Evolutionary conservation across 768 basidiomycete species (phyloP).

Genomic region (Butyriboletus loyo): DNA sequence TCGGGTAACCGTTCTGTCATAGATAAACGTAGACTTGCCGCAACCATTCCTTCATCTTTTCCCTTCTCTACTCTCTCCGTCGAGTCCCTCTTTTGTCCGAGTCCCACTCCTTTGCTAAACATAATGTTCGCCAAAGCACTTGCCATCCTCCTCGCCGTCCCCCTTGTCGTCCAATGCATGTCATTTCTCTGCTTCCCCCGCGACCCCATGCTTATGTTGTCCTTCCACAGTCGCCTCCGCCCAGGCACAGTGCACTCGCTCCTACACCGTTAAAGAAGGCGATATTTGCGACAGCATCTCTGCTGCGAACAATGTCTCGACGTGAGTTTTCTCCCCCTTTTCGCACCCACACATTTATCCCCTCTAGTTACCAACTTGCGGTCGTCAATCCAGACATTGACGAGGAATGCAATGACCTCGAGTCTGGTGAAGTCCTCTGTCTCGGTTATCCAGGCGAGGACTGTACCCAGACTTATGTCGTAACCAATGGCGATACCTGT

Average conservation of each 20-base stretch:
- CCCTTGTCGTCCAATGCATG: slow-evolving; percentile 46
- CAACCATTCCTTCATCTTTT: neutral
- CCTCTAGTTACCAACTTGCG: slow-evolving; percentile 68
- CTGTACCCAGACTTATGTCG: slow-evolving; percentile 59
- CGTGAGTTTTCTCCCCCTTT: slow-evolving; percentile 39
- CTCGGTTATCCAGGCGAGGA: slow-evolving; percentile 59
- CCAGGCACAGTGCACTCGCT: slow-evolving; percentile 45
- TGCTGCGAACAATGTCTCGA: slow-evolving; percentile 56
- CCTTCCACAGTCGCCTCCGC: slow-evolving; percentile 23
- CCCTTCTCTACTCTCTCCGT: neutral
- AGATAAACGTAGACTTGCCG: neutral
- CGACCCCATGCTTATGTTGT: slow-evolving; percentile 4
- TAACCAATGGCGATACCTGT: slow-evolving; percentile 57
- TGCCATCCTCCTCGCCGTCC: slow-evolving; percentile 43
- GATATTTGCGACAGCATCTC: slow-evolving; percentile 76
- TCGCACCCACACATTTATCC: neutral
- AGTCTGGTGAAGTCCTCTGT: slow-evolving; percentile 50
- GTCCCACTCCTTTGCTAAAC: slow-evolving; percentile 7
- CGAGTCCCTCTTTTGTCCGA: slow-evolving; percentile 18
- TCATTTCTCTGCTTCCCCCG: neutral
- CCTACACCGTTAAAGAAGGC: slow-evolving; percentile 55
- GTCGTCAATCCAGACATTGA: slow-evolving; percentile 57
- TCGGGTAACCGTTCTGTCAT: slow-evolving; percentile 1
- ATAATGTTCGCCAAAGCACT: slow-evolving; percentile 39
- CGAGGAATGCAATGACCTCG: slow-evolving; percentile 55